Conservation (phyloP, 2,329 filamentous ascomycete species). For the Pseudogymnoascus sp. region DNA sequence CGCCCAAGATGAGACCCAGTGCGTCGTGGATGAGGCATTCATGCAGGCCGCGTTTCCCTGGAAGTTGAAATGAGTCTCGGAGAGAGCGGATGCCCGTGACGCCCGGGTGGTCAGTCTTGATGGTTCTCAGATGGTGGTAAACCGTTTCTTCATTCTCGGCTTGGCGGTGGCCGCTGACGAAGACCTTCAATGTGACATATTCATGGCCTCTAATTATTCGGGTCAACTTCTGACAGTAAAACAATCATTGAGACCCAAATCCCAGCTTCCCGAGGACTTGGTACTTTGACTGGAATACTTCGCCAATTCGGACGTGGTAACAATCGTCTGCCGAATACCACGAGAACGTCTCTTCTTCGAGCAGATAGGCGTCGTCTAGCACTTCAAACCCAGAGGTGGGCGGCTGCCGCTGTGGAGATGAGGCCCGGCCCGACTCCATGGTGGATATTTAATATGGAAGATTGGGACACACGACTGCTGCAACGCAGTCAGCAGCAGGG, state of each 20-base stretch:
- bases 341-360: constrained; percentile 23
- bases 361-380: constrained; percentile 6
- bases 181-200: constrained; percentile 12
- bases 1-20: constrained; percentile 16
- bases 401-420: neutral
- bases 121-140: constrained; percentile 26
- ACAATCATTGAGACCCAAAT: constrained; percentile 14
- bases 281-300: constrained; percentile 21
- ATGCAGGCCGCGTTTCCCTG: constrained; percentile 16
- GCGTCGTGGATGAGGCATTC: constrained; percentile 21
- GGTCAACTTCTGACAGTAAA: neutral
- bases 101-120: constrained; percentile 27
- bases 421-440: neutral
- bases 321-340: constrained; percentile 20
- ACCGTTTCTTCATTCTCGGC: constrained; percentile 23
- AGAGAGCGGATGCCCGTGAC: constrained; percentile 26
- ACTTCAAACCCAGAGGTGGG: neutral
- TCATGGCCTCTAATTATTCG: constrained; percentile 6
- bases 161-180: constrained; percentile 8
- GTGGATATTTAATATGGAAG: neutral
- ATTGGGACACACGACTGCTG: neutral
- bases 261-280: constrained; percentile 25
- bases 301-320: constrained; percentile 23
- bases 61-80: constrained; percentile 31
- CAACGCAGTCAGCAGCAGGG: neutral